These are phyloP conservation scores for Botrytis squamosa DNA, from an alignment of 2,329 filamentous ascomycete genomes.

Conservation along the genomic window DNA sequence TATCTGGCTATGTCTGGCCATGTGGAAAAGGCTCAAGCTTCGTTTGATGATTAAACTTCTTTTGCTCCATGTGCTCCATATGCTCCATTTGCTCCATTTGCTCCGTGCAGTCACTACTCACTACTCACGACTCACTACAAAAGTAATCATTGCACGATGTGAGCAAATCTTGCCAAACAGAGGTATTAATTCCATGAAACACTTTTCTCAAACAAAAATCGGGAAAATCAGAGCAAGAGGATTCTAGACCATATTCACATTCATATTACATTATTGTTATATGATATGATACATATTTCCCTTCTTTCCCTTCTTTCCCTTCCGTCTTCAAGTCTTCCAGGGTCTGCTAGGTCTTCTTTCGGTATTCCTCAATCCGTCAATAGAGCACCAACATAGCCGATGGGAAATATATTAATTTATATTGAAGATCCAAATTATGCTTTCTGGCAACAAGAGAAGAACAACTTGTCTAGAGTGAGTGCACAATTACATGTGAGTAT, in stretches of 20 bases:
- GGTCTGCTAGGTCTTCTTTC: neutral
- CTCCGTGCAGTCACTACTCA: neutral
- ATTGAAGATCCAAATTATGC: constrained; percentile 5
- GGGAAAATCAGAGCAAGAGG: neutral
- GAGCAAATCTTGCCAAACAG: neutral
- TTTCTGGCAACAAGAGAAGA: neutral
- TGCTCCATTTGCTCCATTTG: neutral
- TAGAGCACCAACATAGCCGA: constrained; percentile 7
- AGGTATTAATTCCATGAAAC: neutral
- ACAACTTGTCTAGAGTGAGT: neutral
- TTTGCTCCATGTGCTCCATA: neutral
- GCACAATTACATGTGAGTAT: neutral
- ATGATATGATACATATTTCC: neutral
- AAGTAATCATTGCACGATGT: neutral
- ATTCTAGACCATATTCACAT: neutral
- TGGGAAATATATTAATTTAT: constrained; percentile 6
- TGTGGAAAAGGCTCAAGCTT: neutral
- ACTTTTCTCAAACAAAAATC: neutral
- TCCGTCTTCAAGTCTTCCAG: neutral
- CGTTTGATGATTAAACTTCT: neutral
- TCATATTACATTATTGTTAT: neutral
- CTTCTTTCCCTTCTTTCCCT: neutral
- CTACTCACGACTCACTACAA: neutral
- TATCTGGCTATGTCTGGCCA: neutral
- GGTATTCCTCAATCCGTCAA: constrained; percentile 8